phyloP scores from a whole-genome alignment of 805 yeast genomes.

The Kockiozyma suomiensis region DNA sequence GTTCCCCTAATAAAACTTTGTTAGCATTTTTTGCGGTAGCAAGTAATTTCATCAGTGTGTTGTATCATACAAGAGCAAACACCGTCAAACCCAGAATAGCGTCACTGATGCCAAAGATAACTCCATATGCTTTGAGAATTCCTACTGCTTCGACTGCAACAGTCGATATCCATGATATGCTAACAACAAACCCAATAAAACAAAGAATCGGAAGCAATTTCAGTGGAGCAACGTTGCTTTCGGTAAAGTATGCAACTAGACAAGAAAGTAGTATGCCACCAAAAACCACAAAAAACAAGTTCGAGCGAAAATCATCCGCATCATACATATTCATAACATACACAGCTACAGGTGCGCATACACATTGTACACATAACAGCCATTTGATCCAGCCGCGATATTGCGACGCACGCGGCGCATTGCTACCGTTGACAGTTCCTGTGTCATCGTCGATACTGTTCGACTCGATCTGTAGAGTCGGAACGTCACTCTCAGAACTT shows the following conservation, averaged over 20 bases:
- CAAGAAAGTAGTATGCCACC: constrained; percentile 5
- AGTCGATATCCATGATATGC: constrained; percentile 68
- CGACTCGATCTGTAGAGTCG: constrained; percentile 3
- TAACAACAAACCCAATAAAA: constrained; percentile 60
- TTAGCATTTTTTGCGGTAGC: neutral
- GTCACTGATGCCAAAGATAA: constrained; percentile 64
- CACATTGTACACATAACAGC: constrained; percentile 42
- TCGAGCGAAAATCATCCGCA: neutral
- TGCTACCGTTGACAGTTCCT: constrained; percentile 31
- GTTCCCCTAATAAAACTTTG: constrained; percentile 57
- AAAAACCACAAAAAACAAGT: constrained; percentile 8
- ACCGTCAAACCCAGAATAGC: constrained; percentile 84
- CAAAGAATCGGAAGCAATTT: constrained; percentile 33
- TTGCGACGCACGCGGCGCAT: neutral
- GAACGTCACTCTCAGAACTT: neutral
- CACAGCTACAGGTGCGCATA: constrained; percentile 42
- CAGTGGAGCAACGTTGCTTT: constrained; percentile 11
- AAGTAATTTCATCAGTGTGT: neutral
- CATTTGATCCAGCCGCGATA: constrained; percentile 34
- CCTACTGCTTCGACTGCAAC: constrained; percentile 73
- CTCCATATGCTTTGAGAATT: constrained; percentile 62
- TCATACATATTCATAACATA: constrained; percentile 27
- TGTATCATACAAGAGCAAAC: constrained; percentile 60
- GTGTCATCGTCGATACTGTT: neutral
- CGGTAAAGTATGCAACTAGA: constrained; percentile 17